Base-by-base conservation (phyloP, 306 rosid species). In the Trifolium fragiferum region DNA sequence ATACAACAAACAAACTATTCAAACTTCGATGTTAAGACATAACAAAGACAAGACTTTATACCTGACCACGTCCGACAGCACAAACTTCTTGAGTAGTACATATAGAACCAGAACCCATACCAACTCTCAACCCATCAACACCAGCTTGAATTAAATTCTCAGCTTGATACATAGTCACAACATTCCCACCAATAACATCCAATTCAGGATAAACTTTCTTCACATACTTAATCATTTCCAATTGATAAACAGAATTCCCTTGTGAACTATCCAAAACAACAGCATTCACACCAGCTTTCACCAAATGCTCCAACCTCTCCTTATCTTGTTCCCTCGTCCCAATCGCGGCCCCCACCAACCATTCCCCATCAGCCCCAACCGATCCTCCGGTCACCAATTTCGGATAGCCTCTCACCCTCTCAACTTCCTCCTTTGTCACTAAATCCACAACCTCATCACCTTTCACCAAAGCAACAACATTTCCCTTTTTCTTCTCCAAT, bases 21-120 rank as follows among this genome's bases (percentile, higher is more conserved):
- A 15, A 72, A 72, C 58, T 1, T 30, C 2, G 12, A 61, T 73
- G 14, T 10, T 20, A 46, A 18, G 16, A 37, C 21, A 18, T 10
- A 67, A 7, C 38, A 66, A n/a, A n/a, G 35, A 73, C 51, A 30
- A 30, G 35, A 54, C 4, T 21, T 12, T 60, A 64, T 88, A 94
- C 99, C 96, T 92, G 99, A 16, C 97, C 96, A 10, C 99, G 88
- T 20, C 99, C 97, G 2, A 90, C 99, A 0, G 97, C 99, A 18
- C 99, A 94, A 18, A 90, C 99, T 78, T 94, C 99, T 72, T 94
- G 97, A 2, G 99, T 92, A 10, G 99, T 94, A 63, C 99, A 92
- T 32, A 94, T 94, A 32, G 99, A 94, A 0, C 99, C 99, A 19
- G 99, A 94, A 0, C 99, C 99, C 99, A 94, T 94, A 44, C 99